phyloP scores from a whole-genome alignment of 805 yeast genomes.

The Kurtzmaniella fragi region DNA sequence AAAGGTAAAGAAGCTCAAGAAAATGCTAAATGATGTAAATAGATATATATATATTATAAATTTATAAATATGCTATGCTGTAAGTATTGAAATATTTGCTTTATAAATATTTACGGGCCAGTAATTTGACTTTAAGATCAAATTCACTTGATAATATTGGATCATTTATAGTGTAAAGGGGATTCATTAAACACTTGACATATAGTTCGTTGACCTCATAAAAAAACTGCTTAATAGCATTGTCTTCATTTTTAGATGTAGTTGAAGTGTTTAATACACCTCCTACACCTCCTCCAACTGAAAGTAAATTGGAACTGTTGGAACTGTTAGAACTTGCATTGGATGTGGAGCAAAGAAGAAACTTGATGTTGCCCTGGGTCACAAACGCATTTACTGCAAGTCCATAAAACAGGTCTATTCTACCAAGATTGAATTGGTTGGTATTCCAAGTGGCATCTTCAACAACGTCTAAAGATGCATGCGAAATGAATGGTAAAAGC shows the following conservation, averaged over 20 bases:
- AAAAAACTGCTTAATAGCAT: constrained; percentile 75
- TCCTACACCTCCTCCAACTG: constrained; percentile 5
- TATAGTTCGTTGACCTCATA: constrained; percentile 83
- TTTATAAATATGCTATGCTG: not conserved
- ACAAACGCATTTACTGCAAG: constrained; percentile 76
- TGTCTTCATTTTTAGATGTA: constrained; percentile 47
- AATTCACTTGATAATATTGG: constrained; percentile 71
- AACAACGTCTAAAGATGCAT: constrained; percentile 84
- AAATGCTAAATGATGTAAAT: not conserved
- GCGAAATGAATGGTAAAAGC: constrained; percentile 81
- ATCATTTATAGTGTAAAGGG: constrained; percentile 76
- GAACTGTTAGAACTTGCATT: constrained; percentile 32
- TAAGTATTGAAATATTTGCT: not conserved
- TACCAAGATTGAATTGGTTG: constrained; percentile 62
- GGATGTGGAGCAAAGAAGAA: constrained; percentile 50
- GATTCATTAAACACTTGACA: constrained; percentile 77
- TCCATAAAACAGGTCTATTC: constrained; percentile 83
- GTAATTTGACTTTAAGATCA: constrained; percentile 63
- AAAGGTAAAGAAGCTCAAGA: not conserved
- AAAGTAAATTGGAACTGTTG: constrained; percentile 35
- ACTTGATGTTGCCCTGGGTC: constrained; percentile 82
- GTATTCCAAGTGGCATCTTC: constrained; percentile 85
- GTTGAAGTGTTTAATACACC: constrained; percentile 17
- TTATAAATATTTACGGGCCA: constrained; percentile 73
- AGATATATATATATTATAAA: not conserved